These are phyloP conservation scores for Tolypocladium ovalisporum DNA, from an alignment of 2,329 filamentous ascomycete genomes.

Conservation along the genomic window DNA sequence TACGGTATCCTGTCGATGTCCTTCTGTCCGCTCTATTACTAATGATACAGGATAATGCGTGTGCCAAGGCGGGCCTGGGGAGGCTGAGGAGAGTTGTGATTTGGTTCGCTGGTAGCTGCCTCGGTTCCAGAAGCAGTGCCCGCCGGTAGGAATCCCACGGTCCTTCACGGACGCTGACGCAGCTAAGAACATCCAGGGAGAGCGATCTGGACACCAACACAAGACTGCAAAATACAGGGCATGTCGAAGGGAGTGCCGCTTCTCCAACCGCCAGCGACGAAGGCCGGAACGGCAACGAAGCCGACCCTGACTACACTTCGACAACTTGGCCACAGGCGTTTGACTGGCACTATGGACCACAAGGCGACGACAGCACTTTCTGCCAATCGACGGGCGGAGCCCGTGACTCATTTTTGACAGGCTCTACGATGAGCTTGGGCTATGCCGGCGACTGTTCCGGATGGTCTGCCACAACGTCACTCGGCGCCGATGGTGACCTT, in stretches of 20 bases:
- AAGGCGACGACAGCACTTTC: background rate
- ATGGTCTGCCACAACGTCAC: background rate
- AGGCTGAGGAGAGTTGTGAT: background rate
- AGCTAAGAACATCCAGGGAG: background rate
- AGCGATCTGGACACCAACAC: background rate
- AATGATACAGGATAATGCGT: background rate
- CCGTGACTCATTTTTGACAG: background rate
- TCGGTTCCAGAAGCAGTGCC: background rate
- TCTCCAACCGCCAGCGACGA: background rate
- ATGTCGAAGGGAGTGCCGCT: background rate
- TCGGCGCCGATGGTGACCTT: background rate
- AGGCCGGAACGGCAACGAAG: too few relatives aligned
- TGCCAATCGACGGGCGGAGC: background rate
- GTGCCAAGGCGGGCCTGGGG: fast-evolving
- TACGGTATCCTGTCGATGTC: too few relatives aligned
- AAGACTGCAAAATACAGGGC: background rate
- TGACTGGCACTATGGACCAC: background rate
- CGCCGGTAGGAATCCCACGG: background rate
- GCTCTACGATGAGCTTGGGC: background rate
- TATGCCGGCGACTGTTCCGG: background rate
- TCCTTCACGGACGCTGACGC: background rate
- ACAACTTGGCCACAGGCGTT: background rate
- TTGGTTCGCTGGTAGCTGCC: background rate
- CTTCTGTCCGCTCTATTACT: background rate
- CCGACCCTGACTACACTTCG: background rate